Percentiles rank a stretch among this genome's conserved stretches.
These are phyloP conservation scores for Calonectria pseudoreteaudii DNA, from an alignment of 2,329 filamentous ascomycete genomes.

Conservation along the genomic window DNA sequence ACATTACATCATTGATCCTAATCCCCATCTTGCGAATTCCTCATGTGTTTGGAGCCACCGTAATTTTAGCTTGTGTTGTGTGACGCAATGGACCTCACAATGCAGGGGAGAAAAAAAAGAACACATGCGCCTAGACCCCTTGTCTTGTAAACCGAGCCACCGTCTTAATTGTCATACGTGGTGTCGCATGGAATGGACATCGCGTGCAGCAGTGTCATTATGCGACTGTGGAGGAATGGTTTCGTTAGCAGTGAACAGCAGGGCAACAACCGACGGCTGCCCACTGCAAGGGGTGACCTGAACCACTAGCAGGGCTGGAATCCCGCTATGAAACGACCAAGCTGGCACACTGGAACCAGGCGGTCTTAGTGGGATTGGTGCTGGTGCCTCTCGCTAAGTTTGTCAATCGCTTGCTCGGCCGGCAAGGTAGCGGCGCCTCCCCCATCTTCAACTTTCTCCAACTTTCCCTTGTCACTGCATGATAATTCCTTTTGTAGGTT, in stretches of 20 bases:
- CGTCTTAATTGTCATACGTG: not conserved
- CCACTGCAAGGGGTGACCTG: not conserved
- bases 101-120: not conserved
- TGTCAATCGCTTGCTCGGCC: not conserved
- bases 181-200: not conserved
- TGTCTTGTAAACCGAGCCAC: not conserved
- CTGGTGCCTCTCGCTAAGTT: not conserved
- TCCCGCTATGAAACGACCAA: not conserved
- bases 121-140: not conserved
- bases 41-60: not conserved
- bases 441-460: conserved; percentile 2
- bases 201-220: not conserved
- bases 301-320: not conserved
- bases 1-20: conserved; percentile 43
- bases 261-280: not conserved
- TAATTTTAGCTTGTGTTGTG: not conserved
- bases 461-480: not conserved
- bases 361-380: not conserved
- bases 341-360: not conserved
- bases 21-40: not conserved
- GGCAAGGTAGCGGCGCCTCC: conserved; percentile 16
- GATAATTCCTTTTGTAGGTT: not conserved
- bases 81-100: not conserved
- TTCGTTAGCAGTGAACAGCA: not conserved
- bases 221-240: not conserved